Conservation (phyloP, 257 asterid species). For the Henckelia pumila region DNA sequence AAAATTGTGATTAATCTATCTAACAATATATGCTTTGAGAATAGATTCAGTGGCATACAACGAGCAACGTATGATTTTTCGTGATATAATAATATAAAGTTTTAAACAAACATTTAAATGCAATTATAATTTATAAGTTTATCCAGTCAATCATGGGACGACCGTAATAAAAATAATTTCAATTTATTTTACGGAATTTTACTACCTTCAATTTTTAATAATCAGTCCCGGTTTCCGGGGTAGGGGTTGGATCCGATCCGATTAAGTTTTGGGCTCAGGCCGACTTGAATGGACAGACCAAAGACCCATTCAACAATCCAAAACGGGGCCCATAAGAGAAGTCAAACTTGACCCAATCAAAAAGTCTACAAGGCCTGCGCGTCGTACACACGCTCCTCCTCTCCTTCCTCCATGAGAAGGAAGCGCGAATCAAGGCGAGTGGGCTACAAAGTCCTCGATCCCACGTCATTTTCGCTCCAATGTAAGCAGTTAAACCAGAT, state of each 20-base stretch:
- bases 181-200: too few relatives aligned
- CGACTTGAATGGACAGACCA: neutral
- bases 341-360: neutral
- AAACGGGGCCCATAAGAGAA: neutral
- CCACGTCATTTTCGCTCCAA: slow-evolving; percentile 47
- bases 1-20: too few relatives aligned
- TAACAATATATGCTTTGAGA: too few relatives aligned
- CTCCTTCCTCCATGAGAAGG: slow-evolving; percentile 17
- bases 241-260: neutral
- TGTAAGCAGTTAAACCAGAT: slow-evolving; percentile 10
- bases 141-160: too few relatives aligned
- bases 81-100: too few relatives aligned
- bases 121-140: too few relatives aligned
- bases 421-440: slow-evolving; percentile 24
- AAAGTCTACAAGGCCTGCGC: neutral
- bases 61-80: too few relatives aligned
- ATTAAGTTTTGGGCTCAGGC: neutral
- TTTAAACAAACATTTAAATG: too few relatives aligned
- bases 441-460: slow-evolving; percentile 24
- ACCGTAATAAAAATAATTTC: too few relatives aligned
- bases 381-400: slow-evolving; percentile 15
- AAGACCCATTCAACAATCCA: neutral
- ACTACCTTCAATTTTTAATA: too few relatives aligned
- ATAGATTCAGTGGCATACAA: too few relatives aligned
- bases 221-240: too few relatives aligned